Evolutionary conservation across 805 yeast genomes (phyloP).

Genomic region (Ogataea pilisensis): DNA sequence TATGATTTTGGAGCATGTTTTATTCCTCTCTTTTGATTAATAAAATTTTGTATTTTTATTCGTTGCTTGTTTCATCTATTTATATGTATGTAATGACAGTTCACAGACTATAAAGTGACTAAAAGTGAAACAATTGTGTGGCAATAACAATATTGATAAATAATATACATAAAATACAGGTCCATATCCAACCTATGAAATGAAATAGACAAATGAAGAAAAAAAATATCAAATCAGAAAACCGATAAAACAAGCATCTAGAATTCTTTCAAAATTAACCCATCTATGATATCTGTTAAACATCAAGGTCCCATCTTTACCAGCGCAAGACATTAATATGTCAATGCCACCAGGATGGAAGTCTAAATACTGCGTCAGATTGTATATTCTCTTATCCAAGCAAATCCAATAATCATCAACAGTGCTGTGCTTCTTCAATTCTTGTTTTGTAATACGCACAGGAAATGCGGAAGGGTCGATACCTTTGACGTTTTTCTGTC

Average conservation of each 20-base stretch:
- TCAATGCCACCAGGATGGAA: constrained; percentile 94
- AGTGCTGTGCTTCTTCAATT: constrained; percentile 54
- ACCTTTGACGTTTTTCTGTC: constrained; percentile 50
- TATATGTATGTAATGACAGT: too few species aligned
- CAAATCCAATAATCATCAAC: constrained; percentile 83
- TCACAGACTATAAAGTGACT: too few species aligned
- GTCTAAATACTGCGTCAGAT: constrained; percentile 74
- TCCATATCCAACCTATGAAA: too few species aligned
- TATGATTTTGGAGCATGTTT: too few species aligned
- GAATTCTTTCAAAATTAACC: constrained; percentile 84
- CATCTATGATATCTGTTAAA: constrained; percentile 63
- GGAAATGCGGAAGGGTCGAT: constrained; percentile 47
- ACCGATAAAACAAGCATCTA: constrained; percentile 78
- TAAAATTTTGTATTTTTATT: too few species aligned
- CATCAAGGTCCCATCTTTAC: constrained; percentile 72
- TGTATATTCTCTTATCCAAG: constrained; percentile 75
- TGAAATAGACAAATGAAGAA: too few species aligned
- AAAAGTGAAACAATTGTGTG: too few species aligned
- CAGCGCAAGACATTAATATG: constrained; percentile 75
- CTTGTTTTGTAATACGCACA: constrained; percentile 49
- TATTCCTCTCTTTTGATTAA: too few species aligned
- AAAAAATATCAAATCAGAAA: constrained; percentile 27
- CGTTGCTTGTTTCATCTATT: too few species aligned
- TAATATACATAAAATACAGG: too few species aligned
- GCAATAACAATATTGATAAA: too few species aligned